These are phyloP conservation scores for Diaporthe batatas DNA, from an alignment of 2,329 filamentous ascomycete genomes.

Conservation along the genomic window DNA sequence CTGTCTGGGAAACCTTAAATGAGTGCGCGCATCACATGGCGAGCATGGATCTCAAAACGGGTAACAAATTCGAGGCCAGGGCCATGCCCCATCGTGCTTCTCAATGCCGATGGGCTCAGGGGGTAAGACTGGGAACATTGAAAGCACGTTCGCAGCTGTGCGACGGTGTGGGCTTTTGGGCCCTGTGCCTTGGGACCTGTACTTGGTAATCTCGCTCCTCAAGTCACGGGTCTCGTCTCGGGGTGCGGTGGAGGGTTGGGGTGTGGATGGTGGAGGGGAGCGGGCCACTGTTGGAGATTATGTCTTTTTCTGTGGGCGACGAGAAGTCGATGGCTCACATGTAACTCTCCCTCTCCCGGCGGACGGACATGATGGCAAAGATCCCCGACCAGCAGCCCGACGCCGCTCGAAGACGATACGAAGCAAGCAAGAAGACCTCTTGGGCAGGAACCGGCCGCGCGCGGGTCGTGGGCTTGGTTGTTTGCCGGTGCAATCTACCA, in stretches of 20 bases:
- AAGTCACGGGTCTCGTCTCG: not conserved
- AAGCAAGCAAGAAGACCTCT: not conserved
- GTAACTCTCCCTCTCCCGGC: not conserved
- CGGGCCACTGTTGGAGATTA: not conserved
- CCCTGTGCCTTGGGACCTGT: not conserved
- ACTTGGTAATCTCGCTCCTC: conserved; percentile 30
- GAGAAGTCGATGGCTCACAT: conserved; percentile 20
- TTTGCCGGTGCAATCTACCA: conserved; percentile 12
- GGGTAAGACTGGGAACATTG: no score
- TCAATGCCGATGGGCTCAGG: conserved; percentile 3
- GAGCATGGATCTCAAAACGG: conserved; percentile 32
- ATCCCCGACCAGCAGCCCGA: conserved; percentile 13
- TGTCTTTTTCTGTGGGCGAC: not conserved
- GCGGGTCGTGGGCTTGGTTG: not conserved
- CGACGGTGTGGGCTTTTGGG: not conserved
- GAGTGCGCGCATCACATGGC: conserved; percentile 29
- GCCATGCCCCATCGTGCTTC: not conserved
- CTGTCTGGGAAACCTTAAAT: conserved; percentile 22
- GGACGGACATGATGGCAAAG: conserved; percentile 12
- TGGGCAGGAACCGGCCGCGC: not conserved
- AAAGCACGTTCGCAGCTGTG: not conserved
- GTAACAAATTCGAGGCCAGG: conserved; percentile 17
- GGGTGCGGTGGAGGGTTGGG: not conserved
- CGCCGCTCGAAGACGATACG: not conserved
- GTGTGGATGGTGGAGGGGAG: no score